Evolutionary conservation across 2,329 filamentous ascomycete species (phyloP), one percentile per base, ranked within the genome.

Genomic region (Nemania abortiva): DNA sequence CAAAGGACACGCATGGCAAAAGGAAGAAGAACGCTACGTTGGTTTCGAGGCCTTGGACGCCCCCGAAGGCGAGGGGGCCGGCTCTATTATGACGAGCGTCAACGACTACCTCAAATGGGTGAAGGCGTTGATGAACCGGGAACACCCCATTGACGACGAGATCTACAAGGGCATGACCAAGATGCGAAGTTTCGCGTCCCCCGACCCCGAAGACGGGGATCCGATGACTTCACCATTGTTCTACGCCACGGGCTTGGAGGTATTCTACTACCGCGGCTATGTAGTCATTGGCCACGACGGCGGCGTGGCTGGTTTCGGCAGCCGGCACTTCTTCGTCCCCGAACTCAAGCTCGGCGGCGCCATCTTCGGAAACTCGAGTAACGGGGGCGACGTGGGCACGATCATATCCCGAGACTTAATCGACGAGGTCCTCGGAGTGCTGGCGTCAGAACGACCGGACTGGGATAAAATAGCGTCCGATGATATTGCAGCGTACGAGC

Each of bases 31-130:
- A n/a, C 10, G 34, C 5, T 73, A 74, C 27, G 29, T 18, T 0
- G 59, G 37, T 0, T 70, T 74, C 20, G 57, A 60, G 20, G 31
- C 39, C 4, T 37, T 39, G 1, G 63, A 75, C 2, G 57, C 45
- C 4, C 64, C 68, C 0, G 74, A 74, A 37, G 68, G n/a, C 13
- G 70, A 75, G 50, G 75, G 75, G 0, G 75, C 75, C 0, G 74
- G 74, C 11, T 75, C 69, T 0, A 69, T 77, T 49, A 62, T 76
- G 6, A 72, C 74, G n/a, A 75, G 71, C 69, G 75, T 63, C 13
- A 71, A 75, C 13, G 75, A 77, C 64, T 71, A 70, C 31, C 69
- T 76, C 53, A 70, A 69, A 61, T 77, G 75, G 74, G 72, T 75
- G 3, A 69, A 69, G 27, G 71, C 72, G 1, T 9, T 75, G 15